A percentile compares a stretch with the other conserved stretches of the same genome.
phyloP scores from a whole-genome alignment of 257 asterid genomes.

The Solanum corneliomulleri region DNA sequence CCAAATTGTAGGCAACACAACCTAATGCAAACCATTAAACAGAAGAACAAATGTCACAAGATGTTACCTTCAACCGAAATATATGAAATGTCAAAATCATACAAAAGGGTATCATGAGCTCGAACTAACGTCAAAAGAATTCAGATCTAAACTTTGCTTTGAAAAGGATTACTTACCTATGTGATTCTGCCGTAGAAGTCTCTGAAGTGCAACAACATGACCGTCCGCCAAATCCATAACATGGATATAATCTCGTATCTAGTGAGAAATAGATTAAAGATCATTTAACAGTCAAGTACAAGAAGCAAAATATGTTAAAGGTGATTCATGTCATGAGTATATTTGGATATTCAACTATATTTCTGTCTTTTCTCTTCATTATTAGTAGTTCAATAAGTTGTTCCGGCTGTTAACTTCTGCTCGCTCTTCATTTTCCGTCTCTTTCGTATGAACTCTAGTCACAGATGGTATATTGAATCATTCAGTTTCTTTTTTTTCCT shows the following conservation, averaged over 20 bases:
- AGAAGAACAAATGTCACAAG: not conserved
- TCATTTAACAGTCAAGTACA: not conserved
- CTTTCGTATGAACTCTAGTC: not conserved
- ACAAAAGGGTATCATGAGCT: not conserved
- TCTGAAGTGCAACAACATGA: conserved; percentile 77
- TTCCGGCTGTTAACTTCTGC: not conserved
- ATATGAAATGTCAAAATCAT: not conserved
- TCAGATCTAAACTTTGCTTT: not conserved
- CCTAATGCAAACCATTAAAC: conserved; percentile 24
- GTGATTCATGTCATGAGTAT: not conserved
- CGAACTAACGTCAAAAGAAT: not conserved
- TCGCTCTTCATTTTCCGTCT: not conserved
- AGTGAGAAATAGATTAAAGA: not conserved
- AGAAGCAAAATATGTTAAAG: not conserved
- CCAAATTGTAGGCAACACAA: conserved; percentile 84
- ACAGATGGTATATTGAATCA: not conserved
- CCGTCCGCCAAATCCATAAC: conserved; percentile 99
- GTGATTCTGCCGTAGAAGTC: conserved; percentile 49
- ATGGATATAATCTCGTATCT: conserved; percentile 95
- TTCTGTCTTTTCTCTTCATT: not conserved
- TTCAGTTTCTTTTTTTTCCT: not conserved
- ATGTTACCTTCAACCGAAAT: not conserved
- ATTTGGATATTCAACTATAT: not conserved
- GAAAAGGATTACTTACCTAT: conserved; percentile 29
- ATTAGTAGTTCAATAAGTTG: not conserved